phyloP scores from a whole-genome alignment of 345 rosid species.

The Garcia nutans region DNA sequence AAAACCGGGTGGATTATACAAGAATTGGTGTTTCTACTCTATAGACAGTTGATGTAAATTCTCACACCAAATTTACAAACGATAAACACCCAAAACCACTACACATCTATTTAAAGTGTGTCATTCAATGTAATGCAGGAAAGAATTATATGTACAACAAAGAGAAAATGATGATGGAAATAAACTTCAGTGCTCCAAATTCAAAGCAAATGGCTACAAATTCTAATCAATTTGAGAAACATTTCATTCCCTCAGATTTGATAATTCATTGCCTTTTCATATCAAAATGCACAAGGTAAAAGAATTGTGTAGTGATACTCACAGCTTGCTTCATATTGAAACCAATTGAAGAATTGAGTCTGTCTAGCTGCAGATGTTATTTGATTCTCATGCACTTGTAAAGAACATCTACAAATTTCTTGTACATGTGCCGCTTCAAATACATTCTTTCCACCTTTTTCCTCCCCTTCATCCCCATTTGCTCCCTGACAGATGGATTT shows the following conservation, averaged over 20 bases:
- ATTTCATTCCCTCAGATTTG: conserved; percentile 2
- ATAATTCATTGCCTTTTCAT: too few species aligned
- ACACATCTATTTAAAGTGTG: neutral
- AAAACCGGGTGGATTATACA: too few species aligned
- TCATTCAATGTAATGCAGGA: neutral
- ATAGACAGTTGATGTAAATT: too few species aligned
- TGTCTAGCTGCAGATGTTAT: conserved; percentile 19
- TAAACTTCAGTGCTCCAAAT: neutral
- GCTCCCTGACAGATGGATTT: conserved; percentile 48
- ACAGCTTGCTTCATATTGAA: conserved; percentile 17
- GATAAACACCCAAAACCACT: neutral
- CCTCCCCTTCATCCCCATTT: conserved; percentile 70
- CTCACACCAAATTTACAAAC: neutral
- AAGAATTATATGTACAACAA: neutral
- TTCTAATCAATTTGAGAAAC: neutral
- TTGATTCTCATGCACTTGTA: conserved; percentile 75
- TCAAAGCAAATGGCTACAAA: neutral
- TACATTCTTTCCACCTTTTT: conserved; percentile 57
- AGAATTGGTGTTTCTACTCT: too few species aligned
- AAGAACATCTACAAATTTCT: conserved; percentile 66
- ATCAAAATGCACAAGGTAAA: neutral
- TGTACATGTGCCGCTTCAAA: conserved; percentile 89
- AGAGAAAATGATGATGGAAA: too few species aligned
- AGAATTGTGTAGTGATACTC: neutral
- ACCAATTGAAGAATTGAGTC: conserved; percentile 45